Percentiles rank a stretch among this genome's conserved stretches.
Conservation (phyloP, 495 filamentous ascomycete species). For the Xylaria bambusicola region DNA sequence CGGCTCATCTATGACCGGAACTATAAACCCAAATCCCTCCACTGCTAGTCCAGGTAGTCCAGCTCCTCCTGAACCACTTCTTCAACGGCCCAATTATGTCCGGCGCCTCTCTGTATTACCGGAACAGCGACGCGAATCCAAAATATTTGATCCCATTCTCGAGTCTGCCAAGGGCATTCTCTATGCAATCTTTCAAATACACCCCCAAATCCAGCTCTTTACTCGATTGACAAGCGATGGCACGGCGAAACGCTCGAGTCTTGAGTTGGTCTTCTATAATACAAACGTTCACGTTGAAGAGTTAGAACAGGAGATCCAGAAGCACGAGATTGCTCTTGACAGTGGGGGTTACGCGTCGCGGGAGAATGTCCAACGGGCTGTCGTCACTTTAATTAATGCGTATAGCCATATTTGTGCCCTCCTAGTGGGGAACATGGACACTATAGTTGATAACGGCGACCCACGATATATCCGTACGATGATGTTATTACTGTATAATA, state of each 20-base stretch:
- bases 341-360: constrained; percentile 52
- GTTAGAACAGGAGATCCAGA: constrained; percentile 71
- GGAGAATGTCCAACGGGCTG: constrained; percentile 64
- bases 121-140: constrained; percentile 69
- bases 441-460: constrained; percentile 73
- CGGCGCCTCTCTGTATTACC: constrained; percentile 81
- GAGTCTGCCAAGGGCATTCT: constrained; percentile 85
- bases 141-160: constrained; percentile 62
- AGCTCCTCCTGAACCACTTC: constrained; percentile 45
- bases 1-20: constrained; percentile 69
- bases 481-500: constrained; percentile 78
- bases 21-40: constrained; percentile 38
- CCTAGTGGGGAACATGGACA: constrained; percentile 66
- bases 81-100: constrained; percentile 61
- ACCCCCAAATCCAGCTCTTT: constrained; percentile 72
- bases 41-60: constrained; percentile 57
- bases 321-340: constrained; percentile 57
- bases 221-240: constrained; percentile 70
- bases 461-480: constrained; percentile 77
- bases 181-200: constrained; percentile 80
- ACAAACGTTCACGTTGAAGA: constrained; percentile 73
- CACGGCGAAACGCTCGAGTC: constrained; percentile 65
- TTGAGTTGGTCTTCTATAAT: constrained; percentile 78
- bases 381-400: constrained; percentile 69
- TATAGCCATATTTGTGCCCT: constrained; percentile 75